These are phyloP conservation scores for Aeschynomene evenia DNA, from an alignment of 306 rosid genomes.

Conservation along the genomic window DNA sequence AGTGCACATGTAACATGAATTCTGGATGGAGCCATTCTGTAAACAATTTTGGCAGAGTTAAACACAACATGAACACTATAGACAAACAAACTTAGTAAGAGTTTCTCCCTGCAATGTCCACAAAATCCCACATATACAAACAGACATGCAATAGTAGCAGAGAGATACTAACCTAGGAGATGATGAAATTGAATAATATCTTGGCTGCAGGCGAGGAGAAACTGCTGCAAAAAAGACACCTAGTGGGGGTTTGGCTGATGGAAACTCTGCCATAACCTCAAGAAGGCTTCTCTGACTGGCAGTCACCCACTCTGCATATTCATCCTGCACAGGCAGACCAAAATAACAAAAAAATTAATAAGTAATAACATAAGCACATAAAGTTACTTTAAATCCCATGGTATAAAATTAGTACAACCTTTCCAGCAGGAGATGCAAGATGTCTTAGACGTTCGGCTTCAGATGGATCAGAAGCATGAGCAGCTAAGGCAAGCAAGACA, in stretches of 20 bases:
- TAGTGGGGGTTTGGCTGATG: conserved; percentile 89
- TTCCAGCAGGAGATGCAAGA: conserved; percentile 95
- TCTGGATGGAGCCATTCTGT: conserved; percentile 80
- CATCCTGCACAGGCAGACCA: conserved; percentile 62
- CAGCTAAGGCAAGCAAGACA: conserved; percentile 81
- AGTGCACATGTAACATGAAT: conserved; percentile 97
- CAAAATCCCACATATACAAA: conserved; percentile 24
- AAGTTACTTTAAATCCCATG: neutral
- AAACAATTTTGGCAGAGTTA: conserved; percentile 27
- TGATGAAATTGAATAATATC: conserved; percentile 95
- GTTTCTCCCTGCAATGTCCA: too few species aligned
- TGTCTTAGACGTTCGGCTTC: conserved; percentile 84
- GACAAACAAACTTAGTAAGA: neutral
- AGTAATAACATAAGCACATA: conserved; percentile 26
- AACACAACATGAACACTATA: conserved; percentile 10
- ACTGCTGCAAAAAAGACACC: conserved; percentile 93
- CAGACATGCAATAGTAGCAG: neutral
- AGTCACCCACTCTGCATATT: conserved; percentile 81
- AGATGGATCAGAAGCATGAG: conserved; percentile 81
- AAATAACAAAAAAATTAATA: conserved; percentile 30
- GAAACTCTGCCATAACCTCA: conserved; percentile 87
- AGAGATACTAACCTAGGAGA: conserved; percentile 65
- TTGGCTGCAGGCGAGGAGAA: conserved; percentile 91
- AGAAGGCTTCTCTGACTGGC: conserved; percentile 93
- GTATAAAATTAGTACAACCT: conserved; percentile 52